Evolutionary conservation across 495 filamentous ascomycete genomes (phyloP), one percentile per base, ranked within the genome.

Genomic region (Aspergillus ostianus): DNA sequence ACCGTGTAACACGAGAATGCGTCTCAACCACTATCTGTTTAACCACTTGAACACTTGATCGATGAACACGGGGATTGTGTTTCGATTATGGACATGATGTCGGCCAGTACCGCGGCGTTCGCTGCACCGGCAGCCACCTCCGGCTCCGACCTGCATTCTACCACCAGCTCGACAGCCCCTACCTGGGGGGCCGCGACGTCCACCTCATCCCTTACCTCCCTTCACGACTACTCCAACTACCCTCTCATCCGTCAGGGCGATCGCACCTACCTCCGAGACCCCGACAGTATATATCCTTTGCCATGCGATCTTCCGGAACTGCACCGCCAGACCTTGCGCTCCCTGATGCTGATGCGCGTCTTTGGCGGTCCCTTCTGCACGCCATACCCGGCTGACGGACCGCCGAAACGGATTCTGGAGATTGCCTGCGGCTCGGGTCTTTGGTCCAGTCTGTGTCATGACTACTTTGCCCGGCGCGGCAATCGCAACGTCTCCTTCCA

Each of bases 291-390:
- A 13, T 97, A 98, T 64, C 91, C 91, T 36, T 77, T 98, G 17
- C 93, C 93, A 57, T 89, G 90, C 74, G 93, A 97, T 77, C 82
- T 96, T 30, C 78, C 86, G 52, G 93, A 97, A 73, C 80, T 96
- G 60, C 91, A 96, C 70, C 82, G 93, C 47, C 93, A 98, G 70
- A 90, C 85, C 57, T 80, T 97, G 56, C 85, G 90, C 59, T 94
- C 93, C 10, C 78, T 93, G 60, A 84, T 97, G 66, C 80, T 92
- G 51, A 84, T 90, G 62, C 85, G 89, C 70, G 84, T 96, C 23
- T 91, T 91, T 61, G 91, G 91, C 50, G 83, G 83, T 30, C 87
- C 92, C 1, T 85, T 93, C 65, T 93, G 90, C 71, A 87, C 86
- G 15, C 87, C 89, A 13, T 80, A 80, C 47, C 77, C 87, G 46